phyloP scores from a whole-genome alignment of 805 yeast genomes.

The Kurtzmaniella fragi region DNA sequence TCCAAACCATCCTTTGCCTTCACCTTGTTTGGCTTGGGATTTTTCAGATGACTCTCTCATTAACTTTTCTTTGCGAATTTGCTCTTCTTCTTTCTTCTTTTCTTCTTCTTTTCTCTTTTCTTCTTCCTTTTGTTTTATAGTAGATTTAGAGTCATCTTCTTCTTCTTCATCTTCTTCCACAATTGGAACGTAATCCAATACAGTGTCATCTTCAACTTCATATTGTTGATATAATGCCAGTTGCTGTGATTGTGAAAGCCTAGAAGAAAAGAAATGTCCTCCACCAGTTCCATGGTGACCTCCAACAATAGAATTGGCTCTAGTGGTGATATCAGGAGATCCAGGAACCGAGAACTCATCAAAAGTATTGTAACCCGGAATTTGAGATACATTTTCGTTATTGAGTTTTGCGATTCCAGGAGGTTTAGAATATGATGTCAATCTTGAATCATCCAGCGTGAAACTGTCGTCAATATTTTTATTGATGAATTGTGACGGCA shows the following conservation, averaged over 20 bases:
- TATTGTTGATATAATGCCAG: conserved; percentile 40
- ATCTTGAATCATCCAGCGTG: no score
- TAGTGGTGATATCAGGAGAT: conserved; percentile 39
- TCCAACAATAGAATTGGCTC: conserved; percentile 40
- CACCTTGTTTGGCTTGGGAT: conserved; percentile 32
- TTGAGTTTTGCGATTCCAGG: neutral
- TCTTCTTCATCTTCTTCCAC: conserved; percentile 45
- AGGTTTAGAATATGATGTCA: no score
- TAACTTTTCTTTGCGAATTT: conserved; percentile 13
- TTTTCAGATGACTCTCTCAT: conserved; percentile 11
- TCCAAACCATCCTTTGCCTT: conserved; percentile 50
- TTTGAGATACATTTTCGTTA: conserved; percentile 1
- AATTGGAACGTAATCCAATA: conserved; percentile 35
- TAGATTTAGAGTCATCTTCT: conserved; percentile 42
- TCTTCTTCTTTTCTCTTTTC: conserved; percentile 16
- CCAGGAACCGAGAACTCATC: conserved; percentile 43
- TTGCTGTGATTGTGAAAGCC: conserved; percentile 41
- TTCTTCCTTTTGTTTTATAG: conserved; percentile 22
- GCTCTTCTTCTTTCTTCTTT: conserved; percentile 13
- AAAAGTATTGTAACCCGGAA: conserved; percentile 13
- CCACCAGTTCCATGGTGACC: conserved; percentile 9
- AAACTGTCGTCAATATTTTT: no score
- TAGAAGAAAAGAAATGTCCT: conserved; percentile 31
- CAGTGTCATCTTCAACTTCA: conserved; percentile 42
- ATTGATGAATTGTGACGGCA: no score